These are phyloP conservation scores for Magnusiomyces ingens DNA, from an alignment of 1,139 yeast genomes.

Conservation along the genomic window DNA sequence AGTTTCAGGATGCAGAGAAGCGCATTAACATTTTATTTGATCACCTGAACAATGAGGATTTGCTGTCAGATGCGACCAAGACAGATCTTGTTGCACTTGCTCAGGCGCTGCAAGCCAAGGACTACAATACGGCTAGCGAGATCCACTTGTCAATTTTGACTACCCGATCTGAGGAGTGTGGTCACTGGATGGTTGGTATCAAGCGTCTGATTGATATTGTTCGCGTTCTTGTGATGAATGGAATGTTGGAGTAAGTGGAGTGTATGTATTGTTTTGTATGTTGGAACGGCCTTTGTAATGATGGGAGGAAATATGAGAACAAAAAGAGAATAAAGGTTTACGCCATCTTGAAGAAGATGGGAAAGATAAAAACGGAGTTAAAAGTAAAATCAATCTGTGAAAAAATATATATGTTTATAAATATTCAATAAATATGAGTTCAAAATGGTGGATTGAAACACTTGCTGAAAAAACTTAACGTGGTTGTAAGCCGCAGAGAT, in stretches of 20 bases:
- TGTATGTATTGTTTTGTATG: background rate
- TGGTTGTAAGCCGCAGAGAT: too few relatives aligned
- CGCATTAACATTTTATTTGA: slow-evolving; percentile 72
- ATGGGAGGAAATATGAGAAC: background rate
- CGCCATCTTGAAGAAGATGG: too few relatives aligned
- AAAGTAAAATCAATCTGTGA: too few relatives aligned
- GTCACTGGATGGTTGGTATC: slow-evolving; percentile 91
- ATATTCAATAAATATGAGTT: too few relatives aligned
- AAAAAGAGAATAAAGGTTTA: too few relatives aligned
- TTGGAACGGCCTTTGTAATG: background rate
- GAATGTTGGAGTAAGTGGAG: background rate
- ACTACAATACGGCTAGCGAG: slow-evolving; percentile 54
- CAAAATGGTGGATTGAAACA: too few relatives aligned
- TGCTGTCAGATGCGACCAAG: slow-evolving; percentile 53
- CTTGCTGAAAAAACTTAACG: too few relatives aligned
- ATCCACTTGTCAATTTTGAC: slow-evolving; percentile 52
- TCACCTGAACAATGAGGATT: slow-evolving; percentile 69
- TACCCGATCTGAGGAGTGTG: slow-evolving; percentile 65
- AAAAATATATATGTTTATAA: too few relatives aligned
- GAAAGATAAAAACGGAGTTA: too few relatives aligned
- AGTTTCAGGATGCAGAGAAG: slow-evolving; percentile 74
- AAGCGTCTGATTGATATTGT: slow-evolving; percentile 76
- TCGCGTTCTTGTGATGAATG: slow-evolving; percentile 9
- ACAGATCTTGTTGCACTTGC: slow-evolving; percentile 48
- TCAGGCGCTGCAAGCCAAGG: slow-evolving; percentile 45